phyloP scores from a whole-genome alignment of 257 asterid genomes.

The Jaltomata sinuosa region DNA sequence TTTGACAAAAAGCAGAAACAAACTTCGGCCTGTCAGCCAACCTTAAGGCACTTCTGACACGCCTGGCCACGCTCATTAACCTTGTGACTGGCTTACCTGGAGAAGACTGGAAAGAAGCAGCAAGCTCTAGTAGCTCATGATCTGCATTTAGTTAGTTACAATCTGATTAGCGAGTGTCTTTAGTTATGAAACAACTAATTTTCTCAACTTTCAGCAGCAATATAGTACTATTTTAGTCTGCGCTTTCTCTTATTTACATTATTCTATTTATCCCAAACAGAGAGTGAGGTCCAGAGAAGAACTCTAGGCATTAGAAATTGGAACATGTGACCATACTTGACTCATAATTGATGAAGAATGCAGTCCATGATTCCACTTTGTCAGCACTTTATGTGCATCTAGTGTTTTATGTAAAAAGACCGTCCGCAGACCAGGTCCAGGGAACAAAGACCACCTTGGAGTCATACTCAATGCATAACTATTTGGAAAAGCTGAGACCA shows the following conservation, averaged over 20 bases:
- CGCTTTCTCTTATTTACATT: not conserved
- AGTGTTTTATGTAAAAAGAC: not conserved
- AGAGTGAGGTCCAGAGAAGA: not conserved
- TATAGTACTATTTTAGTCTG: not conserved
- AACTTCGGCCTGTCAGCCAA: slow-evolving; percentile 65
- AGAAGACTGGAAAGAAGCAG: slow-evolving; percentile 69
- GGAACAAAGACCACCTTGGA: not conserved
- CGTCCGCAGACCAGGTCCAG: not conserved
- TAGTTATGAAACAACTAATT: not conserved
- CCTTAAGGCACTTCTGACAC: slow-evolving; percentile 85
- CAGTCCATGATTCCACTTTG: not conserved
- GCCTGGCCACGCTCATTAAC: slow-evolving; percentile 60
- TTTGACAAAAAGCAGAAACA: slow-evolving; percentile 95
- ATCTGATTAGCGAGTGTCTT: not conserved
- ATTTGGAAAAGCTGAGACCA: not conserved
- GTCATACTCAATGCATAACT: not conserved
- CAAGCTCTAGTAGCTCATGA: slow-evolving; percentile 76
- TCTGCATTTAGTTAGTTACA: slow-evolving; percentile 37
- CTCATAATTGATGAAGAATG: not conserved
- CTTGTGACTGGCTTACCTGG: slow-evolving; percentile 63
- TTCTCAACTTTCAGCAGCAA: not conserved
- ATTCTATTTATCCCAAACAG: not conserved
- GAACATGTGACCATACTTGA: not conserved
- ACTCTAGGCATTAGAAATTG: not conserved
- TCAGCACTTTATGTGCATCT: not conserved